These are phyloP conservation scores for Cocos nucifera DNA, from an alignment of 176 grass and related monocot species.

Conservation along the genomic window DNA sequence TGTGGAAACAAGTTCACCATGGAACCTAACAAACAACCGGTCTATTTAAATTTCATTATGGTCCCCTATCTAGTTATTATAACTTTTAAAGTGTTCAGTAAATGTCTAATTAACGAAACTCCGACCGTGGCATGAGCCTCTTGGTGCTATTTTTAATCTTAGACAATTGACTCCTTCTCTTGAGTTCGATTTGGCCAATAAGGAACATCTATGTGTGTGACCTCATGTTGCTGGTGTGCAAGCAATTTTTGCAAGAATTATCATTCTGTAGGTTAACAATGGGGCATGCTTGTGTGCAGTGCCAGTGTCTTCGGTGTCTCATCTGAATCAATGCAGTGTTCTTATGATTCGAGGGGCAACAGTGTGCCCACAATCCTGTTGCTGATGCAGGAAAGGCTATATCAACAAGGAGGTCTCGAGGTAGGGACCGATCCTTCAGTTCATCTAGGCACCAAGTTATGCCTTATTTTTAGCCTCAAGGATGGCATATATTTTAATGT, in stretches of 20 bases:
- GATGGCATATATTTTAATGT: background rate
- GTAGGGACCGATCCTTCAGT: slow-evolving; percentile 10
- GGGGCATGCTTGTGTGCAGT: slow-evolving; percentile 20
- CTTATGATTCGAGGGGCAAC: slow-evolving; percentile 65
- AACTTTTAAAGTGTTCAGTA: too few relatives aligned
- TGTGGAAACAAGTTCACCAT: too few relatives aligned
- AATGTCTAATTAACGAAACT: too few relatives aligned
- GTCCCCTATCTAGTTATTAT: too few relatives aligned
- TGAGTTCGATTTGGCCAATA: too few relatives aligned
- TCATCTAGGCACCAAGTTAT: slow-evolving; percentile 1
- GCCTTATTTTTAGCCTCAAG: background rate
- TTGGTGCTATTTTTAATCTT: too few relatives aligned
- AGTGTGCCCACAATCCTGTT: slow-evolving; percentile 85
- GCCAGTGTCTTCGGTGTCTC: slow-evolving; percentile 87
- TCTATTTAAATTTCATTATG: too few relatives aligned
- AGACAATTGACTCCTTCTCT: too few relatives aligned
- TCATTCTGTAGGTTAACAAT: background rate
- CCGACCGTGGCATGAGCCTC: too few relatives aligned
- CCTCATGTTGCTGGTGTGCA: too few relatives aligned
- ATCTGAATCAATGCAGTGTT: slow-evolving; percentile 87
- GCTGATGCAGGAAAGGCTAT: slow-evolving; percentile 82
- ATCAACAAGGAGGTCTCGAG: slow-evolving; percentile 73
- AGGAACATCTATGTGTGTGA: too few relatives aligned
- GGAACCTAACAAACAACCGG: too few relatives aligned
- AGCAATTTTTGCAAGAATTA: background rate